Percentiles rank a stretch among this genome's conserved stretches.
These are phyloP conservation scores for Stemphylium vesicarium DNA, from an alignment of 2,329 filamentous ascomycete species.

Conservation along the genomic window DNA sequence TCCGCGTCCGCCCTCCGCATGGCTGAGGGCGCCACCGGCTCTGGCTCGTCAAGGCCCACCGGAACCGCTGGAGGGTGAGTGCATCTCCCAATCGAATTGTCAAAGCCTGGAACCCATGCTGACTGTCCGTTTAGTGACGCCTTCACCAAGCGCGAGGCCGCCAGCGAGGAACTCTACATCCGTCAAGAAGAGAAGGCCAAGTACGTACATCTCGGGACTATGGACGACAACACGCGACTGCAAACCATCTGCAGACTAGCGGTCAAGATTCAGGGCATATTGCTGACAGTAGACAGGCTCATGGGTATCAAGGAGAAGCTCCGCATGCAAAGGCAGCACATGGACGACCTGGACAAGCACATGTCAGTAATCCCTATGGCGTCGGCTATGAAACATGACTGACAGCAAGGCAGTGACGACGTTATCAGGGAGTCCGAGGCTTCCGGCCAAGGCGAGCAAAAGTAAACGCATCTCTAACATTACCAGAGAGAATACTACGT, in stretches of 20 bases:
- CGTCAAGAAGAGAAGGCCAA: conserved; percentile 88
- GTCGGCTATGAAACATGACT: conserved; percentile 12
- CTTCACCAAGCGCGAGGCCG: conserved; percentile 90
- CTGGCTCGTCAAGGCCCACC: conserved; percentile 50
- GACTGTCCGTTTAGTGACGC: conserved; percentile 68
- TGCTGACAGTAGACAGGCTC: conserved; percentile 59
- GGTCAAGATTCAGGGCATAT: not conserved
- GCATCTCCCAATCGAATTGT: conserved; percentile 1
- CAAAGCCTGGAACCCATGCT: not conserved
- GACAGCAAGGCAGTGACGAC: conserved; percentile 67
- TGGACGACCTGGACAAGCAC: conserved; percentile 83
- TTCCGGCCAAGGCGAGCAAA: conserved; percentile 68
- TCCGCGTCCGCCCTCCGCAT: conserved; percentile 51
- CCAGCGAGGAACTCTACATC: conserved; percentile 84
- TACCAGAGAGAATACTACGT: not conserved
- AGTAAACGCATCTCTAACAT: conserved; percentile 25
- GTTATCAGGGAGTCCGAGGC: conserved; percentile 72
- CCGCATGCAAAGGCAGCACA: conserved; percentile 77
- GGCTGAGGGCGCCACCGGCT: conserved; percentile 55
- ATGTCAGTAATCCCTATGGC: conserved; percentile 65
- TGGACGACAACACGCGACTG: not conserved
- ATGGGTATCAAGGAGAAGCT: conserved; percentile 72
- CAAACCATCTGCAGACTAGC: not conserved
- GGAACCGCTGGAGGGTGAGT: conserved; percentile 48
- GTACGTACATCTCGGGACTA: conserved; percentile 46